Conservation (phyloP, 1,284 basidiomycete genomes). For the Anthracocystis walkeri region DNA sequence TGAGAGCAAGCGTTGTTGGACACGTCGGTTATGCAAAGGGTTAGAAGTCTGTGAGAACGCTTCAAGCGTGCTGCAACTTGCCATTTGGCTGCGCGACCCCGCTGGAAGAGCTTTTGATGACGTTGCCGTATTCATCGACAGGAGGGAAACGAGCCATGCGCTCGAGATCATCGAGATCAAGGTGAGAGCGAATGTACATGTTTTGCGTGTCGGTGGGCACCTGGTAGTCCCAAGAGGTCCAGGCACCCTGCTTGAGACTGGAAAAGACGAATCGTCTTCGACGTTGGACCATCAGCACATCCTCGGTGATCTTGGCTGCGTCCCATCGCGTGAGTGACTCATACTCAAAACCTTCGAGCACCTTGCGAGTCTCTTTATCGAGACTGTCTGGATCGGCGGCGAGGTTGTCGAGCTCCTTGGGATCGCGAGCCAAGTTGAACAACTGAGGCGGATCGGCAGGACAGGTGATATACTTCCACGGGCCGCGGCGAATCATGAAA, state of each 20-base stretch:
- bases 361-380: slow-evolving; percentile 25
- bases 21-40: background rate
- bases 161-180: slow-evolving; percentile 44
- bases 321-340: slow-evolving; percentile 37
- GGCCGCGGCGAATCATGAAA: slow-evolving; percentile 42
- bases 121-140: slow-evolving; percentile 31
- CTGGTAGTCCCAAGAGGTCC: slow-evolving; percentile 48
- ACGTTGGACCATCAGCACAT: slow-evolving; percentile 36
- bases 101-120: slow-evolving; percentile 1
- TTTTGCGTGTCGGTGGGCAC: slow-evolving; percentile 37
- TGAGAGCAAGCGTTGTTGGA: too few relatives aligned
- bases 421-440: slow-evolving; percentile 30
- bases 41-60: background rate
- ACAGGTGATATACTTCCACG: slow-evolving; percentile 43
- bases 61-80: slow-evolving; percentile 9
- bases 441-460: slow-evolving; percentile 41
- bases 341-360: slow-evolving; percentile 24
- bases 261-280: slow-evolving; percentile 37
- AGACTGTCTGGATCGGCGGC: slow-evolving; percentile 25
- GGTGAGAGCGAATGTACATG: slow-evolving; percentile 45
- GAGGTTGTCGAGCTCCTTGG: slow-evolving; percentile 42
- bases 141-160: slow-evolving; percentile 46
- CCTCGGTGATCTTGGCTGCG: slow-evolving; percentile 38
- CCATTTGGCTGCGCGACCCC: background rate
- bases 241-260: slow-evolving; percentile 41